Base-by-base conservation (phyloP, 2,329 filamentous ascomycete genomes). In the Tothia fuscella region DNA sequence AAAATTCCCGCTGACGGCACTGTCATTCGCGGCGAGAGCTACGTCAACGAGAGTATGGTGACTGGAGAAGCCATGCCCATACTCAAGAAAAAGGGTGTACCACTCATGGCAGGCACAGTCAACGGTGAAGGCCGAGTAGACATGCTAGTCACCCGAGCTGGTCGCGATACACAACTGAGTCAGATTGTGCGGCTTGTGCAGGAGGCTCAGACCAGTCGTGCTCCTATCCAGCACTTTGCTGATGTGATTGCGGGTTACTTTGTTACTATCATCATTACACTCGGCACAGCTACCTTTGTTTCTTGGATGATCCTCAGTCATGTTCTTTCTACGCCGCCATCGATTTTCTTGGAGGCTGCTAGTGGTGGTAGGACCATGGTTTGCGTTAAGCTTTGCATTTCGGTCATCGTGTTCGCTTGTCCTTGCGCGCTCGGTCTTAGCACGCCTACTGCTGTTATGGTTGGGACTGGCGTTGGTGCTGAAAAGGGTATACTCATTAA, bases 181-280 rank as follows among this genome's bases (percentile, higher is more conserved):
- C 91, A 96, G 62, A 98, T 98, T 49, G 91, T 98, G 48, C 91
- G 89, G 60, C 74, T 96, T n/a, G 91, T 98, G 0, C 91, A 98
- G 61, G 86, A 95, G 58, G 91, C 91, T 3, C 91, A 98, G 60
- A 96, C 89, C 2, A 89, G 78, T 40, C 78, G 91, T 29, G 91
- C 91, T 6, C 91, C 91, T 0, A 98, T 98, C 46, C 91, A 98
- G 60, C 78, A 85, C 33, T 75, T 96, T 56, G 91, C 88, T 3
- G 91, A 98, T 61, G 78, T 76, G 3, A 76, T 98, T 33, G 88
- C 91, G 13, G 89, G 91, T 12, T 91, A 91, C 60, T 98, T 98
- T 53, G 84, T 98, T 1, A 91, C 91, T 0, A 73, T 78, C 12
- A 95, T 98, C 53, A 78, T 96, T 48, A 65, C 79, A 13, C 78